Conservation (phyloP, 164 flowering plant species). For the Tetrastigma voinierianum region DNA sequence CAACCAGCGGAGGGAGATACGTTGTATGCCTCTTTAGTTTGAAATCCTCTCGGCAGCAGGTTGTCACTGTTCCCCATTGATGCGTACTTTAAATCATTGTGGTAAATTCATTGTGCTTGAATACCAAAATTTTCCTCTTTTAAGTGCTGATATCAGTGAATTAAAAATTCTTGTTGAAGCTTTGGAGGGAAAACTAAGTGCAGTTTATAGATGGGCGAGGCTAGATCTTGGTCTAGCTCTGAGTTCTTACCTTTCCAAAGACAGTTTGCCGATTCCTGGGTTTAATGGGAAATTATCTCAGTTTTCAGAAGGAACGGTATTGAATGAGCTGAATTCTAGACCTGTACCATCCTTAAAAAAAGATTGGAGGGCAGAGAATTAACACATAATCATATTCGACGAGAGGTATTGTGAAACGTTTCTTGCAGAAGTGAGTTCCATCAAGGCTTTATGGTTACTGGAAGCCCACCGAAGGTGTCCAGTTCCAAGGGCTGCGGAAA, state of each 20-base stretch:
- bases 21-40: conserved; percentile 65
- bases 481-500: conserved; percentile 5
- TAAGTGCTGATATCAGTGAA: conserved; percentile 69
- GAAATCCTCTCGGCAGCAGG: conserved; percentile 79
- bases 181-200: conserved; percentile 84
- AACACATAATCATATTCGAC: too few species aligned
- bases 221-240: conserved; percentile 75
- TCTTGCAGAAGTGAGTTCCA: conserved; percentile 15
- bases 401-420: too few species aligned
- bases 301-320: conserved; percentile 10
- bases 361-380: conserved; percentile 9
- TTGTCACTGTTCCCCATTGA: conserved; percentile 74
- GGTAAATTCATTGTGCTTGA: conserved; percentile 68
- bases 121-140: conserved; percentile 48
- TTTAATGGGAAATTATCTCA: conserved; percentile 22
- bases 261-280: conserved; percentile 20
- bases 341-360: conserved; percentile 17
- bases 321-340: conserved; percentile 13
- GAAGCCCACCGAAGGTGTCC: conserved; percentile 17
- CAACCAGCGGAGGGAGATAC: conserved; percentile 65
- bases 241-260: conserved; percentile 44
- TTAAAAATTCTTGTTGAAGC: conserved; percentile 66
- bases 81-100: conserved; percentile 76
- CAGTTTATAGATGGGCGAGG: conserved; percentile 84
- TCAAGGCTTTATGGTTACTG: conserved; percentile 18